Conservation (phyloP, 1,139 yeast genomes). For the Geotrichum restrictum region DNA sequence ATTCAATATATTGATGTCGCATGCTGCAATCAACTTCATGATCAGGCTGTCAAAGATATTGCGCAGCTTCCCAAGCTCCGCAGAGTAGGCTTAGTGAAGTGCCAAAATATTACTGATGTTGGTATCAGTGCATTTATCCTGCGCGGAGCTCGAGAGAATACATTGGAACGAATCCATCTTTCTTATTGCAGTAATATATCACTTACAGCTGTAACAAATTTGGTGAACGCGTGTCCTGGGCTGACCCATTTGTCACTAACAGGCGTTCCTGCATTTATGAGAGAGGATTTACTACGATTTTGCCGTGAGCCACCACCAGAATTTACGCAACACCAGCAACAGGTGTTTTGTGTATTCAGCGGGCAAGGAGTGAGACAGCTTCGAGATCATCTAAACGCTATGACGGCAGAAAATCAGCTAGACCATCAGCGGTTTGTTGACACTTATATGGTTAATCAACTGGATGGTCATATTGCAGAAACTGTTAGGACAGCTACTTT, state of each 20-base stretch:
- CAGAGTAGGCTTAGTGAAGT: conserved; percentile 90
- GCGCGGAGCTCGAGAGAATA: conserved; percentile 60
- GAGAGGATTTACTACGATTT: conserved; percentile 78
- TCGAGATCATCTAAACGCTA: conserved; percentile 54
- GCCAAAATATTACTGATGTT: conserved; percentile 80
- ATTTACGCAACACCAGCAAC: conserved; percentile 80
- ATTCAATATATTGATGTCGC: conserved; percentile 93
- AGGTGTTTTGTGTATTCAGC: conserved; percentile 87
- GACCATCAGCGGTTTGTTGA: conserved; percentile 1
- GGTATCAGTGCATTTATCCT: conserved; percentile 78
- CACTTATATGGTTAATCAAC: neutral
- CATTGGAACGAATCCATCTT: conserved; percentile 85
- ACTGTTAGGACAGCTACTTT: neutral
- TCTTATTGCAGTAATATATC: conserved; percentile 85
- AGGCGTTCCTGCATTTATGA: conserved; percentile 82
- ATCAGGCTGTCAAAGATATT: conserved; percentile 73
- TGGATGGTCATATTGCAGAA: neutral
- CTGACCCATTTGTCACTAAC: conserved; percentile 88
- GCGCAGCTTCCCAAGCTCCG: conserved; percentile 75
- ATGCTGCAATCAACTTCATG: conserved; percentile 86
- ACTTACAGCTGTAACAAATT: conserved; percentile 41
- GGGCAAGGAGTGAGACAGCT: conserved; percentile 81
- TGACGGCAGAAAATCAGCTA: conserved; percentile 22
- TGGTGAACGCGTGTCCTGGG: conserved; percentile 77
- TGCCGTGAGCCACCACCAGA: conserved; percentile 96